Percentiles rank a stretch among this genome's conserved stretches.
phyloP scores from a whole-genome alignment of 179 eudicot genomes.

The Spinacia oleracea region DNA sequence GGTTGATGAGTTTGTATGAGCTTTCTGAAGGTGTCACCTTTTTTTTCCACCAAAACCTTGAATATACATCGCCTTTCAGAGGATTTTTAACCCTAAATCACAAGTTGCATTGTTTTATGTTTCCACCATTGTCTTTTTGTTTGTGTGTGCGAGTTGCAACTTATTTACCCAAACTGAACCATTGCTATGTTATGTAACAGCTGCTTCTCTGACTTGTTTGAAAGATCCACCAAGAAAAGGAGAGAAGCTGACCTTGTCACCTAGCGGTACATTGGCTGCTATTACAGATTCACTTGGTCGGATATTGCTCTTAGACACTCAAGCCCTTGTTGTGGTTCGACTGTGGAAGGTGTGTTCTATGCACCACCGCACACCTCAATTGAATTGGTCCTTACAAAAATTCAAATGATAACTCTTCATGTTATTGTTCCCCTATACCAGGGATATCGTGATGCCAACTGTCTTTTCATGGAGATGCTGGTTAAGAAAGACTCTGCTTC shows the following conservation, averaged over 20 bases:
- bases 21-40: neutral
- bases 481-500: conserved; percentile 54
- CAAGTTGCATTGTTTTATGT: neutral
- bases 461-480: conserved; percentile 92
- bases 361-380: conserved; percentile 6
- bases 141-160: neutral
- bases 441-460: conserved; percentile 96
- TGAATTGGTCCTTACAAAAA: neutral
- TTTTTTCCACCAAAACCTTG: neutral
- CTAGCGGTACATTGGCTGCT: conserved; percentile 98
- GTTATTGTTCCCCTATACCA: conserved; percentile 30
- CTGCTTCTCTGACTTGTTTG: conserved; percentile 83
- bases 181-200: conserved; percentile 43
- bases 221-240: conserved; percentile 95
- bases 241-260: conserved; percentile 91
- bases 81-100: neutral
- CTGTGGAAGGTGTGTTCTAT: conserved; percentile 77
- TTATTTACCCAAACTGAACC: conserved; percentile 10
- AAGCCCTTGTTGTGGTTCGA: conserved; percentile 91
- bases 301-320: conserved; percentile 85
- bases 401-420: neutral
- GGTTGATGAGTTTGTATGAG: neutral
- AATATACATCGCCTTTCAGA: neutral
- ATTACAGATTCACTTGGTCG: conserved; percentile 99
- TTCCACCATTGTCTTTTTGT: neutral